Conservation (phyloP, 805 yeast genomes). For the Wickerhamomyces xylosicus region DNA sequence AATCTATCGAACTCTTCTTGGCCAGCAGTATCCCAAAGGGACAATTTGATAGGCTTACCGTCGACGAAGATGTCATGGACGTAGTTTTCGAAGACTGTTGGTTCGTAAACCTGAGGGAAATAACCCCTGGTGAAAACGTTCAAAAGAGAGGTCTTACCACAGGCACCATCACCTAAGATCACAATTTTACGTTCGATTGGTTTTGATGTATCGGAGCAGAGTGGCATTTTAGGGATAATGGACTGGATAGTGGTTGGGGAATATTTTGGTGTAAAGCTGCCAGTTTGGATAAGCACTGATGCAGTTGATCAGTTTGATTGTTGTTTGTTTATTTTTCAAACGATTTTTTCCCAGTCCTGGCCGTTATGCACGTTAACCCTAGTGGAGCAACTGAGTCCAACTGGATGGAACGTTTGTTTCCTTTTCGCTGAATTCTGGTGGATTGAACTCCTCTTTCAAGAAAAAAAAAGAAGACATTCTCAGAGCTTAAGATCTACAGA, state of each 20-base stretch:
- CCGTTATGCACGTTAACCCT: no score
- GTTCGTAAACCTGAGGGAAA: conserved; percentile 97
- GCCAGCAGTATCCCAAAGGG: conserved; percentile 98
- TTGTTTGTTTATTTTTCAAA: no score
- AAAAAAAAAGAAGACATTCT: no score
- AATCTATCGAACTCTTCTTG: conserved; percentile 96
- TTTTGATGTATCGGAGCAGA: conserved; percentile 34
- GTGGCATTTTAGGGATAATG: conserved; percentile 23
- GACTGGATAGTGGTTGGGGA: background rate
- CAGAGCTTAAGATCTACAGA: no score
- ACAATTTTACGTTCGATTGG: conserved; percentile 72
- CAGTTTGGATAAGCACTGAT: no score
- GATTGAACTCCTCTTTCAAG: no score
- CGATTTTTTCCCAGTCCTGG: no score
- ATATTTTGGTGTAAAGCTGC: no score
- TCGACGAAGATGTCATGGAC: conserved; percentile 96
- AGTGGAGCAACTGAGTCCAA: no score
- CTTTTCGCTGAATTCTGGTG: no score
- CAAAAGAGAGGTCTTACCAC: conserved; percentile 92
- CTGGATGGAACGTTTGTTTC: no score
- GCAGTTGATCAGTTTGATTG: no score
- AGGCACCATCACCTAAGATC: conserved; percentile 95
- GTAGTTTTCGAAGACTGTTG: conserved; percentile 95
- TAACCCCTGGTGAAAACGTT: conserved; percentile 96
- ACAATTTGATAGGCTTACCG: conserved; percentile 82